Conservation (phyloP, 305 asterid genomes). For the Rubia tinctorum region DNA sequence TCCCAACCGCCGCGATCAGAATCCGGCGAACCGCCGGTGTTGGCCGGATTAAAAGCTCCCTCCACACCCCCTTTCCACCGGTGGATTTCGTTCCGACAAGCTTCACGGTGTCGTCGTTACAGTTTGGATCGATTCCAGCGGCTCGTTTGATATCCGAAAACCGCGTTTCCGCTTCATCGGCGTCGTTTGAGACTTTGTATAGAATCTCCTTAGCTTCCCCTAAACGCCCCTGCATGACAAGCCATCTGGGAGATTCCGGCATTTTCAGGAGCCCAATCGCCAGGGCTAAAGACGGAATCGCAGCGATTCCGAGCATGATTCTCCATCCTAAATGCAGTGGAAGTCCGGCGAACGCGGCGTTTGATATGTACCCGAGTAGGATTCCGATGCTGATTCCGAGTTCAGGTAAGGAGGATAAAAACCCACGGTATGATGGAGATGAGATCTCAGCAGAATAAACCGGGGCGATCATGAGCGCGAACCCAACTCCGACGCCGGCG, state of each 20-base stretch:
- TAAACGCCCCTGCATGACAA: slow-evolving; percentile 51
- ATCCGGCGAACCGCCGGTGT: slow-evolving; percentile 63
- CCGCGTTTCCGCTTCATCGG: slow-evolving; percentile 49
- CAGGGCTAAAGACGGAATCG: slow-evolving; percentile 54
- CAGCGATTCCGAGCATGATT: slow-evolving; percentile 74
- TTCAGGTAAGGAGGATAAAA: slow-evolving; percentile 62
- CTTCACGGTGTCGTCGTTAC: slow-evolving; percentile 36
- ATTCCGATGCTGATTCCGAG: slow-evolving; percentile 65
- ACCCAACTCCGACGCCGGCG: slow-evolving; percentile 80
- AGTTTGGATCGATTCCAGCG: slow-evolving; percentile 43
- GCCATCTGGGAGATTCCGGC: slow-evolving; percentile 95
- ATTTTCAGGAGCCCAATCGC: slow-evolving; percentile 50
- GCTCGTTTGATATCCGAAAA: slow-evolving; percentile 43
- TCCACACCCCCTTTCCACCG: slow-evolving; percentile 43
- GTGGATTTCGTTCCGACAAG: not conserved
- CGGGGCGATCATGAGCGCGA: slow-evolving; percentile 83
- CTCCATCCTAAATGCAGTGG: slow-evolving; percentile 55
- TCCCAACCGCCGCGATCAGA: slow-evolving; percentile 59
- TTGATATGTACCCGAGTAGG: slow-evolving; percentile 60
- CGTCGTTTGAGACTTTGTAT: slow-evolving; percentile 35
- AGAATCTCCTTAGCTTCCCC: slow-evolving; percentile 54
- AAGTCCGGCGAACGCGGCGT: slow-evolving; percentile 35
- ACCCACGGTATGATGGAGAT: slow-evolving; percentile 55
- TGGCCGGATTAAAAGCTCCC: slow-evolving; percentile 43
- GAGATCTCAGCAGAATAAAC: slow-evolving; percentile 77